Base-by-base conservation (phyloP, 768 basidiomycete genomes). In the Sutorius australiensis region DNA sequence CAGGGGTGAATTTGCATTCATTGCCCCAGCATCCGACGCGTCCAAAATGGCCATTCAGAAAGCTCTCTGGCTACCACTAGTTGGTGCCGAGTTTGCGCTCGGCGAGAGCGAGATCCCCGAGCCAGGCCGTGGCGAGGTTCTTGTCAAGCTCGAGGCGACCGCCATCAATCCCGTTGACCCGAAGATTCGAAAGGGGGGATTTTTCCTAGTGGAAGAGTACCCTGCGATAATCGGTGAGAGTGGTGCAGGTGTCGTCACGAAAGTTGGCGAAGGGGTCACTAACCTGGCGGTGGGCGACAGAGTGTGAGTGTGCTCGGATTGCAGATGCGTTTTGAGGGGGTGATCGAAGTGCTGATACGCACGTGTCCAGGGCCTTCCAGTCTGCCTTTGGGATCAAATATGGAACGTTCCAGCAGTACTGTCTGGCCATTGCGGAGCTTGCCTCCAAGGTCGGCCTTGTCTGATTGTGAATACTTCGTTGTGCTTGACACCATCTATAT, bases 81-180 rank as follows among this genome's bases (percentile, higher is more conserved):
- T 65, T 17, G 60, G 56, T 31, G 53, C 44, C 3, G 37, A 54
- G 24, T 52, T 64, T 37, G 31, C n/a, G n/a, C 33, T 63, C 7
- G 42, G 45, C 36, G 30, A 51, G 19, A 50, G 10, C 21, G 46
- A 56, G 0, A 62, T 77, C 3, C 70, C 67, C 0, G 57, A 58
- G 13, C 77, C 78, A 5, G 72, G 72, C 0, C 66, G 71, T 3
- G 73, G 73, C 28, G 74, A 79, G 48, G 47, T 78, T 28, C 68
- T 80, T 30, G 67, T 79, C 58, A 73, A 73, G 53, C 56, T 79
- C 41, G 55, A 69, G 40, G 67, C 78, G 1, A 67, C 72, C 0
- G 71, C 72, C 3, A 55, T 80, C n/a, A 78, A 80, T 52, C 79
- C 80, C 1, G 61, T 73, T 2, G 79, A 82, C 55, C 47, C 51